These are phyloP conservation scores for Beauveria scarabaeidicola DNA, from an alignment of 2,329 filamentous ascomycete species.

Conservation along the genomic window DNA sequence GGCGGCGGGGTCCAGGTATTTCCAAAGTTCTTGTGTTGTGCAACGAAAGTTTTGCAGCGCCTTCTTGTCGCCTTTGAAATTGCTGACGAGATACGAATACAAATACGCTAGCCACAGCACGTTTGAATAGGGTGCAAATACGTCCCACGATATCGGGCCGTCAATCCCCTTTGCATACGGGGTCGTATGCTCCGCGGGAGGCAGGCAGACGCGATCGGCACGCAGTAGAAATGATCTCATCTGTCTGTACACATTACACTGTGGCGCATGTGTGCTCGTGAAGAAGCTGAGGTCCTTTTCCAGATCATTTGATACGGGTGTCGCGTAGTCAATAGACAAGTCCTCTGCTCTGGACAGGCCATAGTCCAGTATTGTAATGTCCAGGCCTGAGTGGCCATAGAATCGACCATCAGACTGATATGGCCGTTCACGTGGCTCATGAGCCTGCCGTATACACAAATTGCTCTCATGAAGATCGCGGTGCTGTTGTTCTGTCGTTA, in stretches of 20 bases:
- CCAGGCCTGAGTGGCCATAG: constrained; percentile 48
- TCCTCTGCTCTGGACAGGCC: constrained; percentile 52
- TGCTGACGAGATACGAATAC: constrained; percentile 42
- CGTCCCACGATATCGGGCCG: constrained; percentile 45
- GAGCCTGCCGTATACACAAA: constrained; percentile 44
- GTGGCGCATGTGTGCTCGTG: constrained; percentile 49
- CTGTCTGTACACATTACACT: constrained; percentile 54
- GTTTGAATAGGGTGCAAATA: constrained; percentile 53
- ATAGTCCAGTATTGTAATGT: constrained; percentile 58
- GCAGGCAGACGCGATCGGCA: constrained; percentile 42
- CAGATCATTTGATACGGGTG: constrained; percentile 46
- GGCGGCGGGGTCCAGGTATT: constrained; percentile 44
- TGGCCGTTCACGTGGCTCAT: constrained; percentile 24
- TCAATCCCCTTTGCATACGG: constrained; percentile 39
- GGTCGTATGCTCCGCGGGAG: constrained; percentile 36
- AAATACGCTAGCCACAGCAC: constrained; percentile 58
- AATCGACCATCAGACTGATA: constrained; percentile 32
- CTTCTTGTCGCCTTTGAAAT: constrained; percentile 39
- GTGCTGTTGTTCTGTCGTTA: constrained; percentile 35
- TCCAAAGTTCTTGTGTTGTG: constrained; percentile 44
- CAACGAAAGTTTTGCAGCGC: constrained; percentile 38
- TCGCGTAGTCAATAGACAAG: constrained; percentile 25
- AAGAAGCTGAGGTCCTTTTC: constrained; percentile 54
- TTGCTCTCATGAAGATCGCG: constrained; percentile 60
- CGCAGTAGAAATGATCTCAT: constrained; percentile 51